Conservation (phyloP, 164 flowering plant genomes). For the Stephania cephalantha region DNA sequence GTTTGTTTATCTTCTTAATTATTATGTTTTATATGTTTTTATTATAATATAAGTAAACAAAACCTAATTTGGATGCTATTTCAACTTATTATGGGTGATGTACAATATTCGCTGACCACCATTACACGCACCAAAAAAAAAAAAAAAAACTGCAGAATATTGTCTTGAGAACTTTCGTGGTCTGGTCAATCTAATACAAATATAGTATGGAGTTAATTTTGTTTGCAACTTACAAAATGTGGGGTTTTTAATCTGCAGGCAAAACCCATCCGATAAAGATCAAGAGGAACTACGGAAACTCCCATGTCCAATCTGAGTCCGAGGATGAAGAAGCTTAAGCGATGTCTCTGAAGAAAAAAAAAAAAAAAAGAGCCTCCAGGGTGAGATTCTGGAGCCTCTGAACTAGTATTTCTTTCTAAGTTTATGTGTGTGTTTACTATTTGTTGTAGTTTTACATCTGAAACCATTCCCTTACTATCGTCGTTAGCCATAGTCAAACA, state of each 20-base stretch:
- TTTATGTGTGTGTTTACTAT: not conserved
- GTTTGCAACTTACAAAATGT: not conserved
- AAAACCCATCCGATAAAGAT: slow-evolving; percentile 12
- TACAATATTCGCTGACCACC: too few relatives aligned
- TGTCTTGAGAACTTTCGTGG: too few relatives aligned
- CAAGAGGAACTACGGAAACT: slow-evolving; percentile 4
- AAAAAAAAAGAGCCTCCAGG: slow-evolving; percentile 2
- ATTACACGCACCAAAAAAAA: too few relatives aligned
- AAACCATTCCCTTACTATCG: not conserved
- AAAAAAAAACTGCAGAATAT: too few relatives aligned
- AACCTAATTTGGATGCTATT: not conserved
- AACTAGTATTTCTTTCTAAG: not conserved
- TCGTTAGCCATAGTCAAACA: not conserved
- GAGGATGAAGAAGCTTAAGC: slow-evolving; percentile 26
- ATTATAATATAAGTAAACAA: too few relatives aligned
- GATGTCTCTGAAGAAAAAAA: not conserved
- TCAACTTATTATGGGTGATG: too few relatives aligned
- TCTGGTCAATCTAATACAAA: not conserved
- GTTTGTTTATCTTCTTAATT: not conserved
- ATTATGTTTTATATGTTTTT: too few relatives aligned
- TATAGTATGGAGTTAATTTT: not conserved
- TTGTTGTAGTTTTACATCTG: not conserved
- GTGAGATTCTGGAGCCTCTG: slow-evolving; percentile 3
- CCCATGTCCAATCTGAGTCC: slow-evolving; percentile 18
- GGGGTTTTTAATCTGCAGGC: slow-evolving; percentile 9